phyloP scores from a whole-genome alignment of 176 grass and related monocot species.

The Carex myosuroides region DNA sequence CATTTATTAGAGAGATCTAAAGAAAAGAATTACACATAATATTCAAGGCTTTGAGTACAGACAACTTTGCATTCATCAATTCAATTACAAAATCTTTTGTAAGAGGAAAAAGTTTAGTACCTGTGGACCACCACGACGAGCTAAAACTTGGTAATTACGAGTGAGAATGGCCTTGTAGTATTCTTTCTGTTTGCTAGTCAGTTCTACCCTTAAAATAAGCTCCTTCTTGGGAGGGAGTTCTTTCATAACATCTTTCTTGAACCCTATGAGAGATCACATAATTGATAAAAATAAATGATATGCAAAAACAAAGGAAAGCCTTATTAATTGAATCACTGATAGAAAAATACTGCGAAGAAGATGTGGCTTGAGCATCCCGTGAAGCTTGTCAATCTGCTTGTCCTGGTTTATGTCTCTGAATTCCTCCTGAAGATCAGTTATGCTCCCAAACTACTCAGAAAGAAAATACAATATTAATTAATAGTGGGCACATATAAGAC shows the following conservation, averaged over 20 bases:
- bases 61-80: background rate
- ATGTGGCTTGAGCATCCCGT: constrained; percentile 90
- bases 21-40: constrained; percentile 26
- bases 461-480: constrained; percentile 11
- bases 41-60: background rate
- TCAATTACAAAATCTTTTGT: background rate
- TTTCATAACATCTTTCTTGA: constrained; percentile 99
- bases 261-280: constrained; percentile 43
- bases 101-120: constrained; percentile 41
- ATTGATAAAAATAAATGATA: constrained; percentile 23
- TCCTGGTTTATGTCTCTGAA: constrained; percentile 99
- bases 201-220: constrained; percentile 91
- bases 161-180: constrained; percentile 99
- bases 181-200: constrained; percentile 95
- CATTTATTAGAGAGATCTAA: constrained; percentile 96
- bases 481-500: background rate
- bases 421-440: constrained; percentile 88
- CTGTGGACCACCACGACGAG: constrained; percentile 82
- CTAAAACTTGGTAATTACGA: constrained; percentile 86
- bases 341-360: constrained; percentile 81
- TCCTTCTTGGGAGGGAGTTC: constrained; percentile 99
- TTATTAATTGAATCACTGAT: constrained; percentile 9
- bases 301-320: constrained; percentile 14
- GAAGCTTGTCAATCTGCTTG: constrained; percentile 91
- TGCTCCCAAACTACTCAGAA: constrained; percentile 91